Evolutionary conservation across 768 basidiomycete species (phyloP).

Genomic region (Lactarius deliciosus): DNA sequence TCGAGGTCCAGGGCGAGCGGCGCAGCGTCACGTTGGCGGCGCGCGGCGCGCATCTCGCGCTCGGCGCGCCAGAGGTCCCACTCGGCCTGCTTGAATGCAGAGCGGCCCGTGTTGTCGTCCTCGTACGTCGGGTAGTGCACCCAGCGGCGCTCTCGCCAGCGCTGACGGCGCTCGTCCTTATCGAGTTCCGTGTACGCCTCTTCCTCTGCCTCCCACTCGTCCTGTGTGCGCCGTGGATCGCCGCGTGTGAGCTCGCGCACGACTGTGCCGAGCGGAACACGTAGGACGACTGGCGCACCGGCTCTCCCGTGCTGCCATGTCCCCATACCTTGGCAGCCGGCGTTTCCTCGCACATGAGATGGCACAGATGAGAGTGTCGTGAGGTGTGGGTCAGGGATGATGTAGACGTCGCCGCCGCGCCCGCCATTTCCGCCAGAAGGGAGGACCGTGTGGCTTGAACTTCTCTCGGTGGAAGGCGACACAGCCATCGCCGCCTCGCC

Average conservation of each 20-base stretch:
- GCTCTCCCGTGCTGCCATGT: slow-evolving; percentile 83
- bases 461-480: slow-evolving; percentile 93
- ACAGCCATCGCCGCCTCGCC: slow-evolving; percentile 87
- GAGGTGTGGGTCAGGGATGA: slow-evolving; percentile 73
- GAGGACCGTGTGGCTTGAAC: slow-evolving; percentile 78
- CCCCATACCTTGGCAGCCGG: slow-evolving; percentile 76
- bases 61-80: slow-evolving; percentile 57
- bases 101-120: slow-evolving; percentile 61
- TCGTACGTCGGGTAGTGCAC: slow-evolving; percentile 73
- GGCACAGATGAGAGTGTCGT: slow-evolving; percentile 76
- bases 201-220: slow-evolving; percentile 75
- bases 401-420: slow-evolving; percentile 82
- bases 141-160: slow-evolving; percentile 68
- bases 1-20: slow-evolving; percentile 63
- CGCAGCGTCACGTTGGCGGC: slow-evolving; percentile 43
- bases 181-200: slow-evolving; percentile 52
- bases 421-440: slow-evolving; percentile 96
- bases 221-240: slow-evolving; percentile 61
- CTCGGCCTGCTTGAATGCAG: slow-evolving; percentile 74
- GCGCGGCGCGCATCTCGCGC: slow-evolving; percentile 51
- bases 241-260: slow-evolving; percentile 70
- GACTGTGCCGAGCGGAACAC: slow-evolving; percentile 88
- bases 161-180: slow-evolving; percentile 49
- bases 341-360: slow-evolving; percentile 61
- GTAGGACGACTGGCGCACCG: slow-evolving; percentile 69